Base-by-base conservation (phyloP, 345 rosid genomes). In the Aegle marmelos region DNA sequence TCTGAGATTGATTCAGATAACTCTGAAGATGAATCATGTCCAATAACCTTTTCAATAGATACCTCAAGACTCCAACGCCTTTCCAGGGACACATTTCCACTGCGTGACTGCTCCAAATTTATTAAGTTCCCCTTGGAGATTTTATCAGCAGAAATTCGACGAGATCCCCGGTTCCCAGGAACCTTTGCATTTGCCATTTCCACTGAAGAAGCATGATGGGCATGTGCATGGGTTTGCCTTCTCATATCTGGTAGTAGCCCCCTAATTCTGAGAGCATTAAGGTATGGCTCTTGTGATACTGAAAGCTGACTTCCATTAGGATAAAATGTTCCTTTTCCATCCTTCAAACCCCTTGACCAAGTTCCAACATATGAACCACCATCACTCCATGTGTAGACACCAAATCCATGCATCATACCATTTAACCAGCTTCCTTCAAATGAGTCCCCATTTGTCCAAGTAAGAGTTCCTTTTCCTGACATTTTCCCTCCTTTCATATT, bases 21-120 rank as follows among this genome's bases (percentile, higher is more conserved):
- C 60, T 83, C 92, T 10, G 80, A 71, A 11, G 94, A 90, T 58
- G 89, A 86, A 87, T 83, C 94, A 82, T 91, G 92, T 68, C 92
- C 97, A 68, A 96, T 96, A 83, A 91, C 97, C 78, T 94, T 96
- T 89, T 96, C 99, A 61, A 96, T 89, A 68, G 97, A 90, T 28
- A 94, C 99, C 86, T 96, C 98, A 77, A 94, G 97, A 84, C 99
- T 96, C 99, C 97, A 94, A 41, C 97, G 93, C 82, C 99, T 90
- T 79, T 94, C 95, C 69, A 96, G 80, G 78, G 97, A 90, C 79
- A 94, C 93, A 76, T 86, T 88, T 74, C 87, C 89, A 59, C 83
- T 82, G 13, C 86, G 90, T n/a, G 97, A 89, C 70, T 92, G 94
- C 80, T 96, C 94, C 68, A 95, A 85, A 84, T 90, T 91, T 36